Conservation (phyloP, 202 grass and related monocot genomes). For the Tripidium arundinaceum region DNA sequence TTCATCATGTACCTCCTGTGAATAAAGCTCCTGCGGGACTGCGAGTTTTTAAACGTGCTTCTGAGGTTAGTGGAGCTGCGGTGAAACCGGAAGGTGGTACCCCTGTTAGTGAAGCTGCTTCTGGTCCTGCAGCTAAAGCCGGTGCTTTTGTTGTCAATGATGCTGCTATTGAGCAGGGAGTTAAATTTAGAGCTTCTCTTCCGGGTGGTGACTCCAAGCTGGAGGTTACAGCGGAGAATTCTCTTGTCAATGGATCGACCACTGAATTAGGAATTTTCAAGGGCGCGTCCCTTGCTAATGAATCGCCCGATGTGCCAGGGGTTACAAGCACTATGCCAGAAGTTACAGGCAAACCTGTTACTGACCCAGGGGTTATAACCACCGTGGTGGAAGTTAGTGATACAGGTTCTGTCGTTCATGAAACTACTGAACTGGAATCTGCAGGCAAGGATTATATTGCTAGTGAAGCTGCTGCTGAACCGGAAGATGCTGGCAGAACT, state of each 20-base stretch:
- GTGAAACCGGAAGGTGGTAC: background rate
- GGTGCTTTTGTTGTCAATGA: background rate
- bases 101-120: background rate
- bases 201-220: background rate
- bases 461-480: background rate
- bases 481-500: background rate
- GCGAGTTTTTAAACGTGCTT: background rate
- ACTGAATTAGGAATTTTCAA: conserved; percentile 6
- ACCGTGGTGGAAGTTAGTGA: conserved; percentile 2
- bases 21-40: background rate
- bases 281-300: background rate
- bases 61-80: background rate
- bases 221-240: background rate
- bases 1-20: background rate
- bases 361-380: background rate
- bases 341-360: background rate
- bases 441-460: background rate
- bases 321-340: background rate
- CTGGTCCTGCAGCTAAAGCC: background rate
- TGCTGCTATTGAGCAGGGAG: background rate
- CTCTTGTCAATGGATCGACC: background rate
- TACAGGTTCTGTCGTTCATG: conserved; percentile 13
- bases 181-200: background rate
- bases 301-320: background rate
- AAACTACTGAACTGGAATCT: conserved; percentile 20